phyloP scores from a whole-genome alignment of 1,284 basidiomycete species.

The Cystobasidium slooffiae region DNA sequence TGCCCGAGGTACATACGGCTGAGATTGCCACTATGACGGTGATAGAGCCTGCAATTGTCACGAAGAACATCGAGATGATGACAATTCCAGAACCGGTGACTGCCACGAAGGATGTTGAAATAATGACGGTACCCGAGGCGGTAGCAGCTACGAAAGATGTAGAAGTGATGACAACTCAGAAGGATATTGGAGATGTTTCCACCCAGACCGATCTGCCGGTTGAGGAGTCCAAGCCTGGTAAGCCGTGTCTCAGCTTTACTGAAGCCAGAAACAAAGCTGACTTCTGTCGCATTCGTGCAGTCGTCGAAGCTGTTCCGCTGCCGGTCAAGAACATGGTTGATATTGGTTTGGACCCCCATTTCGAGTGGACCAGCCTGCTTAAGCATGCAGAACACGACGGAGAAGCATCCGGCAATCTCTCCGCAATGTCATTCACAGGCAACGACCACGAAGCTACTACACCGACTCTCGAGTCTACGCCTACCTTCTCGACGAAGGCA shows the following conservation, averaged over 20 bases:
- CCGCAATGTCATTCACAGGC: slow-evolving; percentile 16
- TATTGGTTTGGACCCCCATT: slow-evolving; percentile 7
- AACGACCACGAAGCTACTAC: slow-evolving; percentile 28
- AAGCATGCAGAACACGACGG: neutral
- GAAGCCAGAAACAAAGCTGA: neutral
- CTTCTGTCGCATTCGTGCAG: neutral
- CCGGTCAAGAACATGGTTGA: slow-evolving; percentile 12
- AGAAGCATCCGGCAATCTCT: slow-evolving; percentile 18
- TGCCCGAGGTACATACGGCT: neutral
- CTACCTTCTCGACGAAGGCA: neutral
- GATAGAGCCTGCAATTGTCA: slow-evolving; percentile 1
- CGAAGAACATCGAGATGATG: slow-evolving; percentile 3
- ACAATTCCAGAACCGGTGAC: neutral
- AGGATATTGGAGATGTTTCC: neutral
- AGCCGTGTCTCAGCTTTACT: neutral
- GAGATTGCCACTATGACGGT: slow-evolving; percentile 9
- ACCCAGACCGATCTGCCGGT: neutral
- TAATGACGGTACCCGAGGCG: neutral
- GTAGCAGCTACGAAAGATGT: neutral
- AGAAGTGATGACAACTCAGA: neutral
- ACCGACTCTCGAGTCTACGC: slow-evolving; percentile 27
- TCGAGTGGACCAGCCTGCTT: neutral
- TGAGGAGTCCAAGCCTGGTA: neutral
- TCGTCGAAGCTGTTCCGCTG: neutral
- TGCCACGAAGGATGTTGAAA: slow-evolving; percentile 13